Evolutionary conservation across 768 basidiomycete species (phyloP), one percentile per base, ranked within the genome.

Genomic region (Amanita pseudoporphyria): DNA sequence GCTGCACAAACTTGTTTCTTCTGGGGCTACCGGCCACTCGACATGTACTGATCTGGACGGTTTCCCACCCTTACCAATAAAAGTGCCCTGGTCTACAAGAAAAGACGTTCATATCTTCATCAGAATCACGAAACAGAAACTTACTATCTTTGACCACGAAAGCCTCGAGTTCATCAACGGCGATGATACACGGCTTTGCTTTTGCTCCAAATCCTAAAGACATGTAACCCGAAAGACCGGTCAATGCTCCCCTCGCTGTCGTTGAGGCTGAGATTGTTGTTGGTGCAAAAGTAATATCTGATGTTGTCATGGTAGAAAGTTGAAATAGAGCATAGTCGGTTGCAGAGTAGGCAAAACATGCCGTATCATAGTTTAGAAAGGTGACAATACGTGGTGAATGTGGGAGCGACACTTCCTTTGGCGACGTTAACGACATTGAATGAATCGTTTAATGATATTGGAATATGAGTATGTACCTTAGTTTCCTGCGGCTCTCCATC

Each of bases 311-410:
- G 1, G 72, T 75, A 33, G 74, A 70, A 32, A 89, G 65, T 2
- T 78, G 80, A 54, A 90, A 86, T 6, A 93, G 65, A 1, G 82
- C 85, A 62, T 84, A 79, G 54, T 87, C 86, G 0, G 84, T 79
- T 0, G 79, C 72, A n/a, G 87, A 79, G 62, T 92, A 92, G 0
- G 85, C 88, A 54, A 93, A 80, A 55, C 85, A 84, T 7, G 77
- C 71, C 1, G 70, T 71, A 21, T 80, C 72, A 5, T 75, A 58
- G 52, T 79, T 70, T 44, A 90, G 64, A 61, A 97, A 94, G 2
- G 82, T 71, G 44, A 96, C 82, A 0, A 77, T 72, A 35, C 96
- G 79, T n/a, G 96, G 84, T 7, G 93, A 92, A 62, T 98, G 95
- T 10, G 94, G 87, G 3, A 97, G 71, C 0, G 71, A 58, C 3